Evolutionary conservation across 805 yeast species (phyloP).

Genomic region (Citeromyces nyonsensis): DNA sequence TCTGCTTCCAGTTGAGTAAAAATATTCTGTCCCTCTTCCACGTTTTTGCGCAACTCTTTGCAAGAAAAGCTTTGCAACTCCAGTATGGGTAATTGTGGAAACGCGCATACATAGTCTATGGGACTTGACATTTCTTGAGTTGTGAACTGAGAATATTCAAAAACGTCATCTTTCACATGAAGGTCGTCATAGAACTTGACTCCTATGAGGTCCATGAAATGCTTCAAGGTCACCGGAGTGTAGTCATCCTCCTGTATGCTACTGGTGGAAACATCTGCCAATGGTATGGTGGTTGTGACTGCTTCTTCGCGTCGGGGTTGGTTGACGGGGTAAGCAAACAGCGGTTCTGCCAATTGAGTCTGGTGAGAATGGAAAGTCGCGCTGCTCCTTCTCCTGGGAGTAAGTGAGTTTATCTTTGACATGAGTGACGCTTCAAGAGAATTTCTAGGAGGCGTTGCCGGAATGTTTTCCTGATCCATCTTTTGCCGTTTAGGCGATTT

Average conservation of each 20-base stretch:
- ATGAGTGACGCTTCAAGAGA: too few relatives aligned
- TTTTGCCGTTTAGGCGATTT: too few relatives aligned
- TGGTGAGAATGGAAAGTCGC: too few relatives aligned
- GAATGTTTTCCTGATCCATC: too few relatives aligned
- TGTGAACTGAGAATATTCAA: conserved; percentile 4
- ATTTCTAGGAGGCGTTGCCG: too few relatives aligned
- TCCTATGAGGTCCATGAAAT: conserved; percentile 22
- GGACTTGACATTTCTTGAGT: conserved; percentile 6
- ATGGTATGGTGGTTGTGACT: too few relatives aligned
- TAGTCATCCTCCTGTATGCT: conserved; percentile 6
- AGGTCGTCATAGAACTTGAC: conserved; percentile 30
- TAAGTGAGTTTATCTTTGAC: too few relatives aligned
- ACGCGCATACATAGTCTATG: conserved; percentile 20
- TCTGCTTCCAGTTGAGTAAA: conserved; percentile 32
- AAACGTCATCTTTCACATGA: conserved; percentile 8
- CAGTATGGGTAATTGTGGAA: conserved; percentile 22
- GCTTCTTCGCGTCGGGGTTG: too few relatives aligned
- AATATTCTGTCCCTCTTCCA: conserved; percentile 28
- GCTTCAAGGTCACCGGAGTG: conserved; percentile 17
- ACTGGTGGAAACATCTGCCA: too few relatives aligned
- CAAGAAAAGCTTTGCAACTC: conserved; percentile 39
- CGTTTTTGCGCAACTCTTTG: conserved; percentile 33
- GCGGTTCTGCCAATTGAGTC: too few relatives aligned
- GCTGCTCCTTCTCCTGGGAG: too few relatives aligned
- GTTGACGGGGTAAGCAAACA: too few relatives aligned